phyloP scores from a whole-genome alignment of 148 eudicot genomes.

The Fagopyrum tataricum region DNA sequence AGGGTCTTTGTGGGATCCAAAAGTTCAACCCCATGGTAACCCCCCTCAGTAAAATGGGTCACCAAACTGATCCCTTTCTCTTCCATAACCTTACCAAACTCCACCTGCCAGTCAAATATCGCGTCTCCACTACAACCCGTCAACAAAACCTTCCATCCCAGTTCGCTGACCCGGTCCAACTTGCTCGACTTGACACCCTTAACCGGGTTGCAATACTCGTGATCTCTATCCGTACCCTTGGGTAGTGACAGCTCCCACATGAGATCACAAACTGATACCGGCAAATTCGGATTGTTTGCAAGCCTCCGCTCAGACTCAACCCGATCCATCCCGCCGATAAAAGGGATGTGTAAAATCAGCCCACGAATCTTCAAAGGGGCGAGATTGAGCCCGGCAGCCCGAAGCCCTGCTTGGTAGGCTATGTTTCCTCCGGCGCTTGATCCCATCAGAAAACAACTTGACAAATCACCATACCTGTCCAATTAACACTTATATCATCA shows the following conservation, averaged over 20 bases:
- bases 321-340: conserved; percentile 48
- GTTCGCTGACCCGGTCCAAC: conserved; percentile 38
- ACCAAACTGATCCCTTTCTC: conserved; percentile 50
- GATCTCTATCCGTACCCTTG: conserved; percentile 47
- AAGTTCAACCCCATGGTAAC: conserved; percentile 52
- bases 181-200: conserved; percentile 3
- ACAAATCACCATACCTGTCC: conserved; percentile 44
- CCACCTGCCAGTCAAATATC: conserved; percentile 61
- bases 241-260: conserved; percentile 78
- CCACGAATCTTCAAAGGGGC: conserved; percentile 58
- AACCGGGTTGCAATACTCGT: conserved; percentile 50
- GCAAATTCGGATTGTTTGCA: conserved; percentile 31
- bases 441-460: conserved; percentile 58
- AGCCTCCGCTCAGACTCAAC: conserved; percentile 38
- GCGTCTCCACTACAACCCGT: conserved; percentile 64
- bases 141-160: conserved; percentile 46
- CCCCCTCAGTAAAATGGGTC: conserved; percentile 37
- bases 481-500: conserved; percentile 37
- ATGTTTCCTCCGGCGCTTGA: conserved; percentile 70
- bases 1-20: neutral
- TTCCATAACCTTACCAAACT: conserved; percentile 47
- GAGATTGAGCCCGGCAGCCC: conserved; percentile 41
- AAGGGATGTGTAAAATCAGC: conserved; percentile 65
- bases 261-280: conserved; percentile 37
- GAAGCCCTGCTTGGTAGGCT: conserved; percentile 43